These are phyloP conservation scores for Boletus bicolor DNA, from an alignment of 768 basidiomycete species.

Conservation along the genomic window DNA sequence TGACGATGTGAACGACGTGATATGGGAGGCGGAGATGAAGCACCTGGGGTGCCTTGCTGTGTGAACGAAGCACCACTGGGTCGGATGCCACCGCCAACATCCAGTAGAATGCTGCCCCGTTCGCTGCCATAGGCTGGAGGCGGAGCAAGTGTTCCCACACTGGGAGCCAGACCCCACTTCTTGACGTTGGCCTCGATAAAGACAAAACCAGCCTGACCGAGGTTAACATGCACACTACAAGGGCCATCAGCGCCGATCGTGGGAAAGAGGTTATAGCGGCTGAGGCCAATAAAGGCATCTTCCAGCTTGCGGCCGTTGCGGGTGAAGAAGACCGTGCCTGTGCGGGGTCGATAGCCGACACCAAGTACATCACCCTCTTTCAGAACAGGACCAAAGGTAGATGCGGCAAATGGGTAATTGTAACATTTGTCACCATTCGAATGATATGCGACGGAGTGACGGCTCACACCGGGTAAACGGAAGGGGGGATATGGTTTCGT, in stretches of 20 bases:
- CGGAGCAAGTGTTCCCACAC: constrained; percentile 93
- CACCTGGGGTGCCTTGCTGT: constrained; percentile 43
- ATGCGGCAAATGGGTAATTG: constrained; percentile 90
- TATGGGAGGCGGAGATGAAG: constrained; percentile 42
- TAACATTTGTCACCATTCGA: constrained; percentile 96
- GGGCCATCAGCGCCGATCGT: constrained; percentile 96
- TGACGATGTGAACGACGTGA: constrained; percentile 58
- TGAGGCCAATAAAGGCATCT: constrained; percentile 90
- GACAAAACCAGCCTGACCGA: constrained; percentile 97
- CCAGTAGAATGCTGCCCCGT: constrained; percentile 90
- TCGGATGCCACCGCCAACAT: constrained; percentile 57
- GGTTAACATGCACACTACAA: constrained; percentile 94
- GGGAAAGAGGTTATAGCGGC: constrained; percentile 92
- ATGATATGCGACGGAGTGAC: constrained; percentile 91
- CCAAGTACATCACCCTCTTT: constrained; percentile 96
- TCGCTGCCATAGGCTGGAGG: constrained; percentile 98
- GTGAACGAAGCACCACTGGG: constrained; percentile 41
- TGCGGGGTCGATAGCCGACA: constrained; percentile 92
- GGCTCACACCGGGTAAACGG: constrained; percentile 82
- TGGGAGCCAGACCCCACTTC: constrained; percentile 98
- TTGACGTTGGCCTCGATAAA: constrained; percentile 99
- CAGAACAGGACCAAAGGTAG: constrained; percentile 77
- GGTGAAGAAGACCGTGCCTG: constrained; percentile 98
- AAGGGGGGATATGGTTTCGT: constrained; percentile 98
- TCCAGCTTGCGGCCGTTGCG: constrained; percentile 96